Evolutionary conservation across 148 eudicot species (phyloP), one percentile per base, ranked within the genome.

Genomic region (Chenopodium album): DNA sequence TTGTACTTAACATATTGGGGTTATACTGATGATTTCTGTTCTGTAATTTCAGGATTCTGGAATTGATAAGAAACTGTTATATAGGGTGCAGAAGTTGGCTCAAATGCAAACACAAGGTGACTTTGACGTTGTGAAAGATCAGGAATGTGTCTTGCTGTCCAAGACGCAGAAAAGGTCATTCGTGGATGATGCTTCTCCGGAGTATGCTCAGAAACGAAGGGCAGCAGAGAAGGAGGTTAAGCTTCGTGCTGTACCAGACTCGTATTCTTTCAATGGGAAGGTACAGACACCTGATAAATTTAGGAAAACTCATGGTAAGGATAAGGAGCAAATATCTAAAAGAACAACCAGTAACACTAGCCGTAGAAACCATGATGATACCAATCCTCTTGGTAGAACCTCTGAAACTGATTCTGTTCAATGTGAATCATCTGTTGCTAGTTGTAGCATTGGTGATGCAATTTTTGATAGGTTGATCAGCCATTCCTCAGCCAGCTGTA

Each of bases 401-500:
- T 75, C 81, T 31, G 83, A 87, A 83, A 28, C 79, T 76, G 87
- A 84, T 79, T 88, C 76, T 87, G 89, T 85, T 76, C 86, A 87
- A 78, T 76, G 73, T 82, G 74, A 37, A 48, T 90, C 86, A 64
- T 90, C 89, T 82, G 89, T 88, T 79, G 92, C 89, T 90, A 90
- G 94, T 87, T 90, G 93, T 88, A 79, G 85, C 63, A 78, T 81
- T 78, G 72, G 71, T 83, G 84, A 78, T 77, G 70, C 50, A 47
- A 50, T 71, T 76, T 79, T 79, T 65, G 82, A 86, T 79, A 86
- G 81, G 86, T 73, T 70, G 67, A 73, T 70, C 22, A 65, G 84
- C 79, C 82, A 79, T 81, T 85, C 76, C 59, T 77, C 80, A 74
- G 78, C 86, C 65, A 76, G 84, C 63, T 70, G 67, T 79, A 71